These are phyloP conservation scores for Diaporthe citri DNA, from an alignment of 2,329 filamentous ascomycete species.

Conservation along the genomic window DNA sequence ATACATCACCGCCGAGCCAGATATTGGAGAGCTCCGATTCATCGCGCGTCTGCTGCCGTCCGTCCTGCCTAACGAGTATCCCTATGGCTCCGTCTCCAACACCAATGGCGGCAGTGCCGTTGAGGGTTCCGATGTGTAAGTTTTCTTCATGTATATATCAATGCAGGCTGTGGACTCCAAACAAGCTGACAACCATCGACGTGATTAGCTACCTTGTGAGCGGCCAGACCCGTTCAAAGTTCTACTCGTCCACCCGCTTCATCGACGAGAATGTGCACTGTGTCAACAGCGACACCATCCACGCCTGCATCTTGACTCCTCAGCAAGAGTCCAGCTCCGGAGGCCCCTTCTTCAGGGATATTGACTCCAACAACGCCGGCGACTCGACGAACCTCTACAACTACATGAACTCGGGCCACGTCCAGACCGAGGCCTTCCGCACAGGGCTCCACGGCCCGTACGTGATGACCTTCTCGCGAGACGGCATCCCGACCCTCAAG, in stretches of 20 bases:
- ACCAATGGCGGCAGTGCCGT: conserved; percentile 60
- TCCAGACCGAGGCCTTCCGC: conserved; percentile 67
- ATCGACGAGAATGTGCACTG: conserved; percentile 72
- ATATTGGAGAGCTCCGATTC: conserved; percentile 64
- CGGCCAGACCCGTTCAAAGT: conserved; percentile 71
- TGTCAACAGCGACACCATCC: conserved; percentile 47
- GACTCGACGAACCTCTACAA: conserved; percentile 66
- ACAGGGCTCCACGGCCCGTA: conserved; percentile 71
- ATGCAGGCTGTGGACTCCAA: neutral
- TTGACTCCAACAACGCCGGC: conserved; percentile 67
- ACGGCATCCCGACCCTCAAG: conserved; percentile 57
- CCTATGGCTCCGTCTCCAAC: conserved; percentile 58
- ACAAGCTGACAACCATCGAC: neutral
- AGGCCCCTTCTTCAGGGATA: conserved; percentile 69
- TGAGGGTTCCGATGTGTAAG: conserved; percentile 58
- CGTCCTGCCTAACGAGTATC: conserved; percentile 50
- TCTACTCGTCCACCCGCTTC: conserved; percentile 71
- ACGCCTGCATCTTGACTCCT: conserved; percentile 52
- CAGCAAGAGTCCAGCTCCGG: conserved; percentile 65
- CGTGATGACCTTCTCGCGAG: conserved; percentile 66
- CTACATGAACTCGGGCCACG: conserved; percentile 72
- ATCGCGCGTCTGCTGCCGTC: conserved; percentile 52
- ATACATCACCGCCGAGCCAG: conserved; percentile 60
- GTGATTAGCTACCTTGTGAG: conserved; percentile 56
- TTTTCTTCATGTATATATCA: neutral